These are phyloP conservation scores for Endoconidiophora laricicola DNA, from an alignment of 2,329 filamentous ascomycete species.

Conservation along the genomic window DNA sequence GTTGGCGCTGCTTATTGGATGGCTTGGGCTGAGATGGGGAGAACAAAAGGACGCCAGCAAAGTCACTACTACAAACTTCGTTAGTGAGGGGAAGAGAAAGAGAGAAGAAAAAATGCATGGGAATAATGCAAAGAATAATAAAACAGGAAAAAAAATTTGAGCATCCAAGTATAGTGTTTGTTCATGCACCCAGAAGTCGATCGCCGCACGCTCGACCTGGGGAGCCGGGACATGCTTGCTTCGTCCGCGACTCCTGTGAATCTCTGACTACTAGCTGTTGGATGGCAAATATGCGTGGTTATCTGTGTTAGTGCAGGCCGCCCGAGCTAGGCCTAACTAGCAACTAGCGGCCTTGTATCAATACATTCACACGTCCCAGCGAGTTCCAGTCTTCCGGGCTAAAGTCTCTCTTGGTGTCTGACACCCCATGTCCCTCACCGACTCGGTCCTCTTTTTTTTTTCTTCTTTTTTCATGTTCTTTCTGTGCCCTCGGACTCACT, in stretches of 20 bases:
- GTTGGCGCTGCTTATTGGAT: no score
- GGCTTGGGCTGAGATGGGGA: no score
- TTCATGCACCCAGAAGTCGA: background rate
- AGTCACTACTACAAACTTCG: no score
- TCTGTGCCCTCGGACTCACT: background rate
- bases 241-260: background rate
- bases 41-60: no score
- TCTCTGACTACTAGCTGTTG: background rate
- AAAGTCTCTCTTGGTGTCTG: no score
- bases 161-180: background rate
- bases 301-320: no score
- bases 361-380: background rate
- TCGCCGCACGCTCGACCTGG: no score
- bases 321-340: no score
- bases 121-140: background rate
- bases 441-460: background rate
- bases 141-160: background rate
- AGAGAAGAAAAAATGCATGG: background rate
- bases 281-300: no score
- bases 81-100: no score
- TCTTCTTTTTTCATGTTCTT: background rate
- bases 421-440: no score
- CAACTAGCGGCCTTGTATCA: background rate
- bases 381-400: background rate
- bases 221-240: no score